Conservation (phyloP, 345 rosid genomes). For the Brassica carinata region DNA sequence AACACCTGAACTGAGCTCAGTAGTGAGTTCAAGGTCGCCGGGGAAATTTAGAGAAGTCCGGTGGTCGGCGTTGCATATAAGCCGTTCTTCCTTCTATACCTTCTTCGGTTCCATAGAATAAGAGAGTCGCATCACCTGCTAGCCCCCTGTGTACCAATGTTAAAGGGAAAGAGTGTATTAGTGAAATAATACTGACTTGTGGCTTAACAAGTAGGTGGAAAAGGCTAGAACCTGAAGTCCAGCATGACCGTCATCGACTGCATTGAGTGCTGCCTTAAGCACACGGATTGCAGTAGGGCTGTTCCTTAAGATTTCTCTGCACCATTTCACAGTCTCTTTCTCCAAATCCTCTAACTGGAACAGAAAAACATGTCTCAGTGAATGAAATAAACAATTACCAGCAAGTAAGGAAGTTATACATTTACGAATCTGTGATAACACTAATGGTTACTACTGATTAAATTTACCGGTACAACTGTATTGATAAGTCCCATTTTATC, state of each 20-base stretch:
- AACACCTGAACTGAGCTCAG: constrained; percentile 13
- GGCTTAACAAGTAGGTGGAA: neutral
- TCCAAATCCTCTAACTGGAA: constrained; percentile 75
- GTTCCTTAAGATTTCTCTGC: constrained; percentile 81
- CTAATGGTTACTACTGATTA: neutral
- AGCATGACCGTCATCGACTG: constrained; percentile 92
- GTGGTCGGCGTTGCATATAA: constrained; percentile 62
- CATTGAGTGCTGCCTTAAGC: constrained; percentile 88
- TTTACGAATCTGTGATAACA: neutral
- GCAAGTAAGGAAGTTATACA: too few species aligned
- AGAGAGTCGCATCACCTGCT: constrained; percentile 82
- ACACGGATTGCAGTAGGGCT: constrained; percentile 94
- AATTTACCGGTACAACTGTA: constrained; percentile 68
- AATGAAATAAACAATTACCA: neutral
- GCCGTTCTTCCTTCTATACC: constrained; percentile 83
- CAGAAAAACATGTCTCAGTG: constrained; percentile 6
- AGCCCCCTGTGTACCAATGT: constrained; percentile 54
- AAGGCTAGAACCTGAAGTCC: constrained; percentile 68
- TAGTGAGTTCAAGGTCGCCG: constrained; percentile 55
- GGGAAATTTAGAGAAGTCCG: constrained; percentile 79
- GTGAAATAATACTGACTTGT: neutral
- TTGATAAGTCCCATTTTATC: constrained; percentile 96
- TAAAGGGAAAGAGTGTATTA: neutral
- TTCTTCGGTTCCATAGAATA: constrained; percentile 90
- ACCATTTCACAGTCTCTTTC: constrained; percentile 88